These are phyloP conservation scores for Hypsizygus ulmarius DNA, from an alignment of 1,284 basidiomycete species.

Conservation along the genomic window DNA sequence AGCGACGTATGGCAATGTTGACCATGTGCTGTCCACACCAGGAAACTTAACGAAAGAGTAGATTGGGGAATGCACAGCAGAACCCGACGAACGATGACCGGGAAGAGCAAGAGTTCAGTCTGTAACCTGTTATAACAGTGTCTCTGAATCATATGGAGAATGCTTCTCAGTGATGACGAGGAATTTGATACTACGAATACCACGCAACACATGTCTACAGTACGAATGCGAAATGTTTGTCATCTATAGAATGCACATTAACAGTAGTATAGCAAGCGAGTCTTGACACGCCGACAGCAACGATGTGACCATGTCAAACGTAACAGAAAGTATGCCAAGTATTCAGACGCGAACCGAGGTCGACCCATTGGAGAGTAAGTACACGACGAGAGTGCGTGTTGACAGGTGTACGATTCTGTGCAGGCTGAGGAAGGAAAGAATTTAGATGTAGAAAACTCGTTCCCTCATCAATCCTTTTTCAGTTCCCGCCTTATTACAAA, in stretches of 20 bases:
- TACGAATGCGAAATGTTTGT: too few species aligned
- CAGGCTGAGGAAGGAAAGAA: conserved; percentile 22
- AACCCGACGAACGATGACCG: neutral
- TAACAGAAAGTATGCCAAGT: neutral
- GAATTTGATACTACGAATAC: neutral
- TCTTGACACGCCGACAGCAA: neutral
- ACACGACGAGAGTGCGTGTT: conserved; percentile 10
- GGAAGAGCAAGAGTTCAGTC: too few species aligned
- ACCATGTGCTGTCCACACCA: conserved; percentile 6
- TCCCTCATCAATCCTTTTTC: conserved; percentile 50
- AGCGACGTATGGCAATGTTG: conserved; percentile 7
- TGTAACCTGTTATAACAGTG: too few species aligned
- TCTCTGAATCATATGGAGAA: too few species aligned
- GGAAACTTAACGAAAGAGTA: neutral
- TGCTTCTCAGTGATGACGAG: too few species aligned
- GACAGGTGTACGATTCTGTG: conserved; percentile 23
- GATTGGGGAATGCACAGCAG: conserved; percentile 2
- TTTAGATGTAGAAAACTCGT: conserved; percentile 13
- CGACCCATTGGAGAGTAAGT: neutral
- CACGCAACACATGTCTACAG: too few species aligned
- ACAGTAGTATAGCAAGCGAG: neutral
- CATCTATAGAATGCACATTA: conserved; percentile 18
- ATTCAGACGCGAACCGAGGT: neutral
- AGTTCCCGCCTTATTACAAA: conserved; percentile 72
- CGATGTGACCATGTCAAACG: neutral